Base-by-base conservation (phyloP, 176 grass and related monocot species). In the Oryza coarctata region DNA sequence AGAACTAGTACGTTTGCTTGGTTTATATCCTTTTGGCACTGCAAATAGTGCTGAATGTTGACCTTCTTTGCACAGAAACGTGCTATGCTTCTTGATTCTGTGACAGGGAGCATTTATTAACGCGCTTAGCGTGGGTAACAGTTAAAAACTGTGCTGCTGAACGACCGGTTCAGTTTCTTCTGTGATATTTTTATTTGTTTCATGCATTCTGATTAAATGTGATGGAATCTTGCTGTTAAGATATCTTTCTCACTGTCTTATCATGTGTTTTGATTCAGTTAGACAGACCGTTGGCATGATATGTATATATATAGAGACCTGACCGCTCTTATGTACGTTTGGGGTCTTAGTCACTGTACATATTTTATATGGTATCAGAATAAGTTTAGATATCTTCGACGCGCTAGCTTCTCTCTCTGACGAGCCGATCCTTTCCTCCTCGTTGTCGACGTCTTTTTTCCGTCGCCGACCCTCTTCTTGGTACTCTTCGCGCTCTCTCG, bases 1-100 rank as follows among this genome's bases (percentile, higher is more conserved):
- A n/a, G 23, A 17, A 23, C 2, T 52, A 45, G 11, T 76, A 34
- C 39, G 39, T n/a, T 35, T 29, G 9, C 28, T n/a, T 47, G 5
- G 27, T 58, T 52, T 3, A 20, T n/a, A 28, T 70, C 3, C 20
- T 40, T 18, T 55, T 40, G 33, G 35, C 76, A 0, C 25, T 67
- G 4, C 70, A 74, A 67, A 68, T 34, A 74, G 60, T 80, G 17
- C 9, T 61, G 84, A 63, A 12, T 70, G 40, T 77, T 71, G 80
- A 31, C 64, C 18, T 87, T 32, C 18, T 32, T 70, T 23, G 47
- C 50, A 14, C 30, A 7, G 55, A 50, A 82, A 77, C 15, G 23
- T 50, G 50, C 2, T 63, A 18, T 82, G 71, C 29, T 18, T 63
- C 20, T 70, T 61, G 71, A 82, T 60, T 69, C 40, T n/a, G 1